Conservation (phyloP, 129 eudicot genomes). For the Scalesia atractyloides region DNA sequence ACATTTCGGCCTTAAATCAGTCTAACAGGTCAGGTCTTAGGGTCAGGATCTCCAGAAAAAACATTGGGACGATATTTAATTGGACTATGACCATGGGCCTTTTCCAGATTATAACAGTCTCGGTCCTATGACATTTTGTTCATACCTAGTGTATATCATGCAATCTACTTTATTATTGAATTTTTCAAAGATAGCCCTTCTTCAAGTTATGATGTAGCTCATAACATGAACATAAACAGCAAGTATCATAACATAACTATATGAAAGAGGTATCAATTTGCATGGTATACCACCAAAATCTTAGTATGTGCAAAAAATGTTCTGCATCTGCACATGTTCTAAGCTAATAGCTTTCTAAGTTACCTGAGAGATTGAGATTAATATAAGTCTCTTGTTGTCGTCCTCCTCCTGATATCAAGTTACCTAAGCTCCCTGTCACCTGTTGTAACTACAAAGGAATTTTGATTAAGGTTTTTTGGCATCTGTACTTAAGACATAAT, state of each 20-base stretch:
- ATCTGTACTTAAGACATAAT: background rate
- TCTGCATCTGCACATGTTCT: background rate
- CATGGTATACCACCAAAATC: background rate
- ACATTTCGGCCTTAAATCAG: too few relatives aligned
- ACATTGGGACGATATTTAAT: too few relatives aligned
- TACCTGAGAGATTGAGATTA: constrained; percentile 4
- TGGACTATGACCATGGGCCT: too few relatives aligned
- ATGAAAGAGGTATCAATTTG: background rate
- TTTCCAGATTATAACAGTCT: too few relatives aligned
- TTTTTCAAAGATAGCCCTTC: background rate
- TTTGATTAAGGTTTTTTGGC: constrained; percentile 10
- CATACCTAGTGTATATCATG: too few relatives aligned
- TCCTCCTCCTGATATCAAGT: background rate
- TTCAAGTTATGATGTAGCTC: background rate
- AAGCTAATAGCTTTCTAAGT: constrained; percentile 4
- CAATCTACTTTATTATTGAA: background rate
- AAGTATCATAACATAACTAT: background rate
- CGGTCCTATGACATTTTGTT: too few relatives aligned
- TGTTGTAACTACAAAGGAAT: constrained; percentile 14
- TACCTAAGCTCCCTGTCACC: background rate
- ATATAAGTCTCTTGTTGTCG: background rate
- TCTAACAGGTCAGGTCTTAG: too few relatives aligned
- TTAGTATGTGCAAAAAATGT: background rate
- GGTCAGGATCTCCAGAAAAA: too few relatives aligned
- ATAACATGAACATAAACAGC: background rate